Base-by-base conservation (phyloP, 1,284 basidiomycete genomes). In the Phlebopus sp. region DNA sequence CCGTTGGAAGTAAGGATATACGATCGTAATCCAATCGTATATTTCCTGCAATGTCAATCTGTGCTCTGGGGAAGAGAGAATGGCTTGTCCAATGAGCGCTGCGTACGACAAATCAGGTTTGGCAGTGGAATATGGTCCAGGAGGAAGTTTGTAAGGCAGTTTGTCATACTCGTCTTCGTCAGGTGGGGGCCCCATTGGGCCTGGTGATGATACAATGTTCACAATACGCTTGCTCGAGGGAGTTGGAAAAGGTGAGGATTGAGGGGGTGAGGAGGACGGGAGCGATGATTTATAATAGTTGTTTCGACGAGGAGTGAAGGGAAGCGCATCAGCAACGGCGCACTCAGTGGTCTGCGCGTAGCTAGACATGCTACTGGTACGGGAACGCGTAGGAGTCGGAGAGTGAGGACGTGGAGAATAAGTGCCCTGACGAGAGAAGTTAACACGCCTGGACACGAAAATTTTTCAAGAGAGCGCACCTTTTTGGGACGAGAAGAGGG, bases 11-110 rank as follows among this genome's bases (percentile, higher is more conserved):
- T 86, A 86, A 0, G 96, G 94, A 67, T 93, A 95, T 4, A 92
- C 91, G 34, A 89, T 90, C 50, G 90, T 92, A 60, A 99, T 96
- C 79, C 85, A 99, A 60, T 90, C 85, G 63, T 98, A 98, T 53
- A 99, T 96, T 64, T 98, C 94, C 59, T 95, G 92, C 19, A 98
- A 76, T 0, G 92, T 93, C 29, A 98, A 80, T 32, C 90, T 85
- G 57, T 92, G 88, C 32, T 87, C 81, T 0, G 83, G 79, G 1
- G 91, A 92, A 11, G 90, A 87, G 48, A 95, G 76, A 53, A 98
- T 86, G 6, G 96, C 96, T 59, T 95, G 93, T 4, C 96, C 96
- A 54, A 99, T 94, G 44, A 98, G 81, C 5, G 93, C 95, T 2
- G 96, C 95, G 61, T 98, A 98, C 2, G 93, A 94, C 25, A 82